Base-by-base conservation (phyloP, 2,329 filamentous ascomycete species). In the Ceratocystis variospora region DNA sequence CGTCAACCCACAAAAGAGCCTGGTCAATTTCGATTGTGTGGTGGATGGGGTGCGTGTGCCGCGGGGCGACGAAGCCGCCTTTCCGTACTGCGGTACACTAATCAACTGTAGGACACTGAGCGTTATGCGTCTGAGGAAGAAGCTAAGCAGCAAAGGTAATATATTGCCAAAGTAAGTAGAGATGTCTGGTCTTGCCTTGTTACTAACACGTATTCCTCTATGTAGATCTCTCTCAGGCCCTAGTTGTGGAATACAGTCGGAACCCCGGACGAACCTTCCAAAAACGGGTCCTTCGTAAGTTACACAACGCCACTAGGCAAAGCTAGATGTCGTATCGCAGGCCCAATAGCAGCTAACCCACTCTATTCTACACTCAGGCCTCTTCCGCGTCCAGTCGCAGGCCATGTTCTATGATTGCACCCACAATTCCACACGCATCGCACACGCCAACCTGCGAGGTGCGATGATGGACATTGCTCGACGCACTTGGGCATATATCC, bases 11-110 rank as follows among this genome's bases (percentile, higher is more conserved):
- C 77, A 81, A 61, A 99, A 99, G 77, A 94, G 87, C 46, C 78
- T 96, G 66, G 83, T 87, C 65, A 99, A 96, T 74, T 97, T 97
- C 73, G 83, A 88, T 22, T 77, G 87, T 61, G 73, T 72, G 0
- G 76, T 91, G 50, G 75, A 80, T 37, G 84, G 80, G 0, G 72
- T 73, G 6, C 74, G 77, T 37, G 80, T 89, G 48, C 77, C 79
- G 2, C 79, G 80, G 48, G 46, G 83, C 48, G 71, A 74, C 1
- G 71, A 70, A 0, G 73, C 72, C 3, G 67, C 71, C 2, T 97
- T 99, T 73, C 90, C 93, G 0, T 99, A 96, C 75, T 97, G 94
- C 72, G 94, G 94, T 48, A 83, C 84, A 53, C 75, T 84, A 17
- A 90, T 99, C 70, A 79, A 96, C 72, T 89, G 85, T 19, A 77